Evolutionary conservation across 768 basidiomycete species (phyloP).

Genomic region (Russula virescens): DNA sequence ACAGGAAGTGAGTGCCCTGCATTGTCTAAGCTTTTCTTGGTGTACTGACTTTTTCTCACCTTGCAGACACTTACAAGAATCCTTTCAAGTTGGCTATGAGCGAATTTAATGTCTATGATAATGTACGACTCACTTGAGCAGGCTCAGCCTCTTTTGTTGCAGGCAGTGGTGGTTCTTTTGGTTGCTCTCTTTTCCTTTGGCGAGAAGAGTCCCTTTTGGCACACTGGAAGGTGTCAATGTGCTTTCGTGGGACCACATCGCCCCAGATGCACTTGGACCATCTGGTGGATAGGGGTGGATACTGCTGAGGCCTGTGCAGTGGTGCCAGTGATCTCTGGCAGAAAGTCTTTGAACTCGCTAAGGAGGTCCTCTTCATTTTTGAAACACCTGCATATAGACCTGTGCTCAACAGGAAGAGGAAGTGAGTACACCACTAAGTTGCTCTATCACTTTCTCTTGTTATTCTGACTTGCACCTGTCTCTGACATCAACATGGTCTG

Average conservation of each 20-base stretch:
- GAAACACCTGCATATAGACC: slow-evolving; percentile 78
- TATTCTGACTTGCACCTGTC: too few relatives aligned
- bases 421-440: too few relatives aligned
- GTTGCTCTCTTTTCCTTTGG: slow-evolving; percentile 45
- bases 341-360: slow-evolving; percentile 75
- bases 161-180: slow-evolving; percentile 47
- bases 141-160: slow-evolving; percentile 8
- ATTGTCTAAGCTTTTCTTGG: too few relatives aligned
- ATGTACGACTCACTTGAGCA: slow-evolving; percentile 10
- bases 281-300: slow-evolving; percentile 47
- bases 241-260: slow-evolving; percentile 26
- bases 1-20: too few relatives aligned
- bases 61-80: slow-evolving; percentile 23
- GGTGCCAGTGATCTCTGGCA: slow-evolving; percentile 57
- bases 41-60: too few relatives aligned
- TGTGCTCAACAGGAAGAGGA: slow-evolving; percentile 51
- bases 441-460: too few relatives aligned
- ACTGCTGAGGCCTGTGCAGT: slow-evolving; percentile 38
- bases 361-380: slow-evolving; percentile 76
- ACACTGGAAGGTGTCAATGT: neutral
- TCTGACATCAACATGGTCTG: too few relatives aligned
- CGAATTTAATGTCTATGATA: neutral
- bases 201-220: slow-evolving; percentile 28
- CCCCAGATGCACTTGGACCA: slow-evolving; percentile 30
- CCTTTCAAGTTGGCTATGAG: slow-evolving; percentile 12